phyloP scores from a whole-genome alignment of 192 early-diverging fungal species.

The Podila verticillata region DNA sequence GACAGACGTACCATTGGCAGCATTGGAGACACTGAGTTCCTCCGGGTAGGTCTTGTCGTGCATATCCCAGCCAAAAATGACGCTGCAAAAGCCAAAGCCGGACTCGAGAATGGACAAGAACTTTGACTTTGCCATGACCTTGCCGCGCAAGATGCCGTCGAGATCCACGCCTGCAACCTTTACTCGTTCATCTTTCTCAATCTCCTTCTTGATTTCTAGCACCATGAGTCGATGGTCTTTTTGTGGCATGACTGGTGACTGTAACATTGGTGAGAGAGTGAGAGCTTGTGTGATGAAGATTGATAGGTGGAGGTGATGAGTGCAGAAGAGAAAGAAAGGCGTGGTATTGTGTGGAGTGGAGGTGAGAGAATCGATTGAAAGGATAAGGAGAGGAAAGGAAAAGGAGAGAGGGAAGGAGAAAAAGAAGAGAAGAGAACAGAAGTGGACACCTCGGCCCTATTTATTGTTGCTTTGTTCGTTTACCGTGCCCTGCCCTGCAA shows the following conservation, averaged over 20 bases:
- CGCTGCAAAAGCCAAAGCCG: constrained; percentile 84
- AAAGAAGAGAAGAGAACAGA: neutral
- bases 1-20: constrained; percentile 39
- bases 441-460: no score
- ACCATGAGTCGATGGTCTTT: constrained; percentile 2
- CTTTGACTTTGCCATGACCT: constrained; percentile 73
- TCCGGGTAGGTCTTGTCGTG: constrained; percentile 73
- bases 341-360: neutral
- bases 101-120: constrained; percentile 68
- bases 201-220: constrained; percentile 38
- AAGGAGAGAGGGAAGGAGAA: neutral
- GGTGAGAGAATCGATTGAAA: neutral
- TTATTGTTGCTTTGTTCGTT: no score
- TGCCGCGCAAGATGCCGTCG: constrained; percentile 79
- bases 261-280: constrained; percentile 4
- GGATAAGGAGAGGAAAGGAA: neutral
- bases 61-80: constrained; percentile 86
- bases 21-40: constrained; percentile 52
- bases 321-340: neutral
- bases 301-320: neutral
- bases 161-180: constrained; percentile 75
- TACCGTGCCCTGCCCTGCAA: no score
- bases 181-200: constrained; percentile 58
- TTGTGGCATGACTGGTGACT: neutral
- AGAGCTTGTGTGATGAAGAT: constrained; percentile 27